Evolutionary conservation across 805 yeast genomes (phyloP), one percentile per base, ranked within the genome.

Genomic region (Saccharomycopsis javanensis): DNA sequence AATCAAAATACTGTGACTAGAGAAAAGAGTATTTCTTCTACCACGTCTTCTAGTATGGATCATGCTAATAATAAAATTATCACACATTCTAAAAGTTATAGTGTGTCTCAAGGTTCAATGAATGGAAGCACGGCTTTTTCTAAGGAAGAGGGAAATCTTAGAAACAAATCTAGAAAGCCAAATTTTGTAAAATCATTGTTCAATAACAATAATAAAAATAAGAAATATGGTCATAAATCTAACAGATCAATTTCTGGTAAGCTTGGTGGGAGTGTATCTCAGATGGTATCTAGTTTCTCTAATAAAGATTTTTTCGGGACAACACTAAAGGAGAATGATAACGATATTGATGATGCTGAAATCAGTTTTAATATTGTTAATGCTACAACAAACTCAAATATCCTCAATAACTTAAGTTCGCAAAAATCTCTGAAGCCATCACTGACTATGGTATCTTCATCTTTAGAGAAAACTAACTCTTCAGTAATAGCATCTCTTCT

Each of bases 281-380:
- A 42, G 13, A 42, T 42, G 48, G 48, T 42, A 13, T 42, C 48
- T 42, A 42, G 48, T 20, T 42, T 34, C 25, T 52, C 42, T 16
- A 51, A 11, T 8, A 33, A 51, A n/a, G 45, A 25, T 18, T 51
- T 51, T 31, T 51, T 28, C 10, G 35, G 33, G 28, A 25, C 20
- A 8, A 25, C 30, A 27, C 18, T 16, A 10, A 33, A 50, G 13
- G 52, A 50, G 4, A 50, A 27, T 48, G 51, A 48, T 27, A 33
- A 50, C 15, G 37, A 50, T 50, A 33, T 28, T 51, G 25, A 51
- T 33, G 54, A 34, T 20, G 42, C 25, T 18, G 53, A 51, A 31
- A 4, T 51, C 16, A 30, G 18, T 31, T 51, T 51, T 11, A 31
- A 18, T 31, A 31, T 51, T 31, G 38, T n/a, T 20, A 31, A 23